These are phyloP conservation scores for Ramaria rubella DNA, from an alignment of 768 basidiomycete species.

Conservation along the genomic window DNA sequence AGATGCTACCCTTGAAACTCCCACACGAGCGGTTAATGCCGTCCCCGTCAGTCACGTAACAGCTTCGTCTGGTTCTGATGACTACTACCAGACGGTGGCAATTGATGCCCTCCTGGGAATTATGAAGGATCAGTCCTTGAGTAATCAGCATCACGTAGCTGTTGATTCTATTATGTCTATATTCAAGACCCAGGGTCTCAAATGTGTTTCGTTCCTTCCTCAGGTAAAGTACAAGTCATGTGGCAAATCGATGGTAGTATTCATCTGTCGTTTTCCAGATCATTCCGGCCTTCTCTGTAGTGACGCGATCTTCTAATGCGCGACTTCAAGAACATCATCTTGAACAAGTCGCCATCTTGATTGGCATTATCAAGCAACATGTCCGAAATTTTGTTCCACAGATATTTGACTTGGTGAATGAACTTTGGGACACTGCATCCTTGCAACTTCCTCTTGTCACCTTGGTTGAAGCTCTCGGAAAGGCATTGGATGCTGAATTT, in stretches of 20 bases:
- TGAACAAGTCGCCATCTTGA: constrained; percentile 91
- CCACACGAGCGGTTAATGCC: constrained; percentile 55
- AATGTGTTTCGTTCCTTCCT: constrained; percentile 91
- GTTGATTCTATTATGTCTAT: constrained; percentile 99
- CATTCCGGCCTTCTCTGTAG: constrained; percentile 88
- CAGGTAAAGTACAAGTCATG: constrained; percentile 49
- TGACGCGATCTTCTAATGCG: constrained; percentile 75
- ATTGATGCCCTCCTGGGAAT: constrained; percentile 83
- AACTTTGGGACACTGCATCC: constrained; percentile 81
- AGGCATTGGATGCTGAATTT: constrained; percentile 94
- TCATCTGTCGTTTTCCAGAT: constrained; percentile 35
- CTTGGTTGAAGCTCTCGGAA: constrained; percentile 86
- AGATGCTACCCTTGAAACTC: constrained; percentile 52
- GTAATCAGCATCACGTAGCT: constrained; percentile 82
- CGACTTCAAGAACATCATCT: constrained; percentile 89
- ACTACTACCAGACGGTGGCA: constrained; percentile 96
- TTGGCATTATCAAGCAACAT: constrained; percentile 95
- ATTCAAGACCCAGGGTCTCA: constrained; percentile 95
- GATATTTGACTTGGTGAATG: constrained; percentile 77
- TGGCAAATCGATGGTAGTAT: neutral
- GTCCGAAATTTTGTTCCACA: constrained; percentile 87
- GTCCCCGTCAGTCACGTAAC: constrained; percentile 61
- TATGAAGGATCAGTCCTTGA: constrained; percentile 82
- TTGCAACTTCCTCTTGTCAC: constrained; percentile 90
- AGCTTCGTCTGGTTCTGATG: constrained; percentile 67